Evolutionary conservation across 345 rosid genomes (phyloP).

Genomic region (Dipteronia dyeriana): DNA sequence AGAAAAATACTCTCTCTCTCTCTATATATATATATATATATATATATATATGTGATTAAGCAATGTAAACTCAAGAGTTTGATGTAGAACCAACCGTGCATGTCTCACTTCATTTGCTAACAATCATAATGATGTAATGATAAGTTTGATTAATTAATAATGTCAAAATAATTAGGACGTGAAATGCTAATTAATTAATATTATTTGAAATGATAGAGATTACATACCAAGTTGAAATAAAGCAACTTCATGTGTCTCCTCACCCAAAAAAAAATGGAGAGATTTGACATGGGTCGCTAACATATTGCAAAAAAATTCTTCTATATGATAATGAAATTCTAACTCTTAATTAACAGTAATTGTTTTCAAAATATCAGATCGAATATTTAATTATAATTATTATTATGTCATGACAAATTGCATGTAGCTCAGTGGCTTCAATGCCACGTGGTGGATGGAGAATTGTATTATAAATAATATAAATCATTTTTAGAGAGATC

Average conservation of each 20-base stretch:
- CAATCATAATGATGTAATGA: not conserved
- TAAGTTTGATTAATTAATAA: not conserved
- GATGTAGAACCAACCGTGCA: not conserved
- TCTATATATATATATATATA: too few species aligned
- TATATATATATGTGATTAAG: not conserved
- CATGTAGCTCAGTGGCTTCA: not conserved
- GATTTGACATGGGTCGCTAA: not conserved
- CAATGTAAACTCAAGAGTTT: not conserved
- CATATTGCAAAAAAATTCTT: not conserved
- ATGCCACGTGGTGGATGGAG: not conserved
- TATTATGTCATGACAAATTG: not conserved
- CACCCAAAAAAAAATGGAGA: not conserved
- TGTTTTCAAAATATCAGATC: too few species aligned
- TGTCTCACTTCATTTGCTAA: not conserved
- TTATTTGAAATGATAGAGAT: not conserved
- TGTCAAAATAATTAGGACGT: not conserved
- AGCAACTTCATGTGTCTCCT: not conserved
- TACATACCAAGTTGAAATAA: not conserved
- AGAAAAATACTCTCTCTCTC: too few species aligned
- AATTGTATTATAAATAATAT: not conserved
- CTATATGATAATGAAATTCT: slow-evolving; percentile 6
- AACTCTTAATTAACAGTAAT: not conserved
- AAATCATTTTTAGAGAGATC: not conserved
- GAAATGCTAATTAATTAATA: not conserved
- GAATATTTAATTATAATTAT: too few species aligned